Evolutionary conservation across 2,329 filamentous ascomycete genomes (phyloP).

Genomic region (Metarhizium guizhouense): DNA sequence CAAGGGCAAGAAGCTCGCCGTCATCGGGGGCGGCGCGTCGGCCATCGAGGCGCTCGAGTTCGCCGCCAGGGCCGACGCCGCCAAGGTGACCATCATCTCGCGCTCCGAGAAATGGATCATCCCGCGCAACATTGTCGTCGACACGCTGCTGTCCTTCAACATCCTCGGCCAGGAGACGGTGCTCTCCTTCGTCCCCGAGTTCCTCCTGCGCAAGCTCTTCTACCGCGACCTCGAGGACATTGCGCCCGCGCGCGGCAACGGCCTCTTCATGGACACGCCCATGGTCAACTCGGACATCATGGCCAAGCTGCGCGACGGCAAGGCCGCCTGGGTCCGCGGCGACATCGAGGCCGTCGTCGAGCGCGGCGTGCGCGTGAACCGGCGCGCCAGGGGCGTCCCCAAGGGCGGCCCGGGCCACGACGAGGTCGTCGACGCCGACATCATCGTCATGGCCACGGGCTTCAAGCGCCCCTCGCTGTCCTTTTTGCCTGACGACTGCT

Average conservation of each 20-base stretch:
- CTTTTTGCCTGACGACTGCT: constrained; percentile 67
- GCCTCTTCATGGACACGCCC: constrained; percentile 74
- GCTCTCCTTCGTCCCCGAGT: constrained; percentile 71
- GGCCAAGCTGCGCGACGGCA: constrained; percentile 60
- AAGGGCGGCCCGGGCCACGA: constrained; percentile 65
- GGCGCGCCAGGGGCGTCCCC: constrained; percentile 61
- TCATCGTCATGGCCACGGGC: constrained; percentile 77
- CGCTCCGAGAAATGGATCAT: constrained; percentile 84
- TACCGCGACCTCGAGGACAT: constrained; percentile 73
- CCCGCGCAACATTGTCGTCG: constrained; percentile 66
- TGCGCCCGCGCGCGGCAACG: constrained; percentile 53
- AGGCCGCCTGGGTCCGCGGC: constrained; percentile 71
- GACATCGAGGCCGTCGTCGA: constrained; percentile 62
- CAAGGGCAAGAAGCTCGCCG: constrained; percentile 63
- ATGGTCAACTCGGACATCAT: constrained; percentile 84
- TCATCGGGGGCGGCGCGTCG: constrained; percentile 72
- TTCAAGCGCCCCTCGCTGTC: constrained; percentile 64
- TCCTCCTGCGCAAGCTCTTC: constrained; percentile 66
- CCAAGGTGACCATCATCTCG: constrained; percentile 63
- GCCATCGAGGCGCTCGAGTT: constrained; percentile 80
- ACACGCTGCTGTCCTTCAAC: constrained; percentile 67
- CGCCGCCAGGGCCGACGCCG: constrained; percentile 56
- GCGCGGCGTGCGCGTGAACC: constrained; percentile 60
- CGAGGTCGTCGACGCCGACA: constrained; percentile 59
- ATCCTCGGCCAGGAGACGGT: constrained; percentile 69